Evolutionary conservation across 306 rosid species (phyloP).

Genomic region (Pterocarpus macrocarpus): DNA sequence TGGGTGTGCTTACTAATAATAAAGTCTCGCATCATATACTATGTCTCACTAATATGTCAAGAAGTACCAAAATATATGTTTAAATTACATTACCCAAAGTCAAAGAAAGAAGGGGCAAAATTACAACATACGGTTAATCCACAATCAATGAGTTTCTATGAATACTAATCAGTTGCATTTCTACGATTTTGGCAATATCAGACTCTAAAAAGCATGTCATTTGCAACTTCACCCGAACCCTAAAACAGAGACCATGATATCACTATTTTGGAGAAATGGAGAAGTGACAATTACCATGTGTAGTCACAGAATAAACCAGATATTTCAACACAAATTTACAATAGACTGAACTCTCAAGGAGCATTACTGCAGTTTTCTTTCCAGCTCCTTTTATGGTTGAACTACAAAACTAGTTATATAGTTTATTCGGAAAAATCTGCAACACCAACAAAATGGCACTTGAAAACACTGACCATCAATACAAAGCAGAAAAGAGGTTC

Average conservation of each 20-base stretch:
- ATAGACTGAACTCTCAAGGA: not conserved
- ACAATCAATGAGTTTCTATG: not conserved
- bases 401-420: not conserved
- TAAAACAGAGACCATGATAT: not conserved
- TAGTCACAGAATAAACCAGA: not conserved
- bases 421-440: not conserved
- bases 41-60: slow-evolving; percentile 26
- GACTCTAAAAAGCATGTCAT: not conserved
- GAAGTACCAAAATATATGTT: not conserved
- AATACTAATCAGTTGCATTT: not conserved
- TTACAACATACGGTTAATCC: not conserved
- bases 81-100: not conserved
- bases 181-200: not conserved
- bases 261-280: slow-evolving; percentile 18
- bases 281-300: slow-evolving; percentile 5
- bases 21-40: not conserved
- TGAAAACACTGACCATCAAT: slow-evolving; percentile 19
- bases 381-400: slow-evolving; percentile 6
- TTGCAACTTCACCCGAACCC: not conserved
- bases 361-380: slow-evolving; percentile 9
- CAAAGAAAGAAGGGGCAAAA: not conserved
- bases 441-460: slow-evolving; percentile 9
- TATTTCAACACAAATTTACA: no score
- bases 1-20: slow-evolving; percentile 6
- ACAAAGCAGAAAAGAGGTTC: not conserved